Evolutionary conservation across 768 basidiomycete species (phyloP), one percentile per base, ranked within the genome.

Genomic region (Mycena rosella): DNA sequence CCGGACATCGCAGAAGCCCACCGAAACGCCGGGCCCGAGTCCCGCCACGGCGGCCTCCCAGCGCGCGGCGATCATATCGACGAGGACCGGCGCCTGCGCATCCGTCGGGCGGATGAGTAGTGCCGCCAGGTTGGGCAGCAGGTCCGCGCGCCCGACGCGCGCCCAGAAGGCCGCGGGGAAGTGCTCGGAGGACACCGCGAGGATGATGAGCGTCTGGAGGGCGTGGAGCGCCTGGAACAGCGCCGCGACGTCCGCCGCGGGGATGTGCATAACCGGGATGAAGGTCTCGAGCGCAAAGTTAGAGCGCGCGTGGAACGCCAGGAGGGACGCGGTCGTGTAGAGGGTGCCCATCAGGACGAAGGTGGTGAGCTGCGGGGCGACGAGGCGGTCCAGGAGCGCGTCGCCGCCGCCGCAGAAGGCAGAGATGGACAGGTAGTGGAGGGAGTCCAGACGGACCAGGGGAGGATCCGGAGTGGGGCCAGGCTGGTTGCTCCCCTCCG

Each of bases 141-240:
- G 34, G 14, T 67, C 65, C 2, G 5, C 27, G 29, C 60, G 60
- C n/a, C 65, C 60, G 17, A 67, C 34, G n/a, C 36, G 30, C 42
- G 49, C 53, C 65, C 65, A 67, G 29, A 67, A 36, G 18, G 53
- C 15, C 2, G 18, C n/a, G 36, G 65, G 65, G 44, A 67, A 61
- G 47, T 67, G 59, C 10, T 67, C 65, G 0, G 60, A 48, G 22
- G 60, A 54, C 8, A 60, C 24, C 2, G 45, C 34, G 27, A 67
- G 15, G 3, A 53, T 32, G 1, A 10, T 13, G 1, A 67, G 59
- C 7, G 20, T 27, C 17, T 24, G 49, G 29, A 60, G 1, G 9
- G 51, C 55, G 3, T 27, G 7, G 2, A 67, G 11, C 3, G 42
- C 45, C 29, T 30, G 30, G 27, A 49, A 49, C 9, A 67, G 6